Percentiles rank a stretch among this genome's conserved stretches.
Evolutionary conservation across 306 rosid genomes (phyloP).

Genomic region (apple (Malus domestica)): ASM211411v1 NC_041801.1:7084001-7084500

Average conservation of each 20-base stretch:
- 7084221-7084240: background rate
- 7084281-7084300: conserved; percentile 3
- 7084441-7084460: conserved; percentile 34
- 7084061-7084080: background rate
- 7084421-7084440: conserved; percentile 24
- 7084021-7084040: background rate
- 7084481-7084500: conserved; percentile 25
- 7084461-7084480: conserved; percentile 16
- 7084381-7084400: conserved; percentile 55
- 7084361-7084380: conserved; percentile 22
- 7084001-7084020: background rate
- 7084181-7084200: background rate
- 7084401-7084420: conserved; percentile 37
- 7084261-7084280: background rate
- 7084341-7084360: conserved; percentile 31
- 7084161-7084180: background rate
- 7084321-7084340: conserved; percentile 36
- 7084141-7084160: background rate
- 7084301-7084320: conserved; percentile 12
- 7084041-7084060: background rate
- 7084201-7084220: background rate
- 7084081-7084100: too few relatives aligned
- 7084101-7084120: background rate
- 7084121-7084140: background rate
- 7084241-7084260: background rate